Conservation (phyloP, 345 rosid species). For the Brassica carinata region DNA sequence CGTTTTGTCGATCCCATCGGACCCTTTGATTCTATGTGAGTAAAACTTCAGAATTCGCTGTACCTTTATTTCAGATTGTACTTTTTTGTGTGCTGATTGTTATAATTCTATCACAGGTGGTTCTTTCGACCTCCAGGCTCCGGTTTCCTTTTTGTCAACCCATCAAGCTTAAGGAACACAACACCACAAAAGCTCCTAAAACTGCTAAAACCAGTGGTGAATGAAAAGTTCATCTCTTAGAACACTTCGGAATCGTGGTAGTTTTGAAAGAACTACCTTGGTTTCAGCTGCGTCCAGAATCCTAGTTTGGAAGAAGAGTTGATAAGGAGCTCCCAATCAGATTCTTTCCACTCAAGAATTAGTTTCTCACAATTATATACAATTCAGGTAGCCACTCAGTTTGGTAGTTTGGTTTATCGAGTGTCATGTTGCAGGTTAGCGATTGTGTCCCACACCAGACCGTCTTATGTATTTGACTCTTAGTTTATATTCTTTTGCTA, state of each 20-base stretch:
- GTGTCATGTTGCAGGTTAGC: too few relatives aligned
- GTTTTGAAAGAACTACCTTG: too few relatives aligned
- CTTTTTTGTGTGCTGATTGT: constrained; percentile 36
- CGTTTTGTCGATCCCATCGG: constrained; percentile 47
- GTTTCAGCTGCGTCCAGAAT: too few relatives aligned
- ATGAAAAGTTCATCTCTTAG: background rate
- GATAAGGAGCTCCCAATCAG: too few relatives aligned
- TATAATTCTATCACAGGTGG: constrained; percentile 45
- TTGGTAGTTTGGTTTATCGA: too few relatives aligned
- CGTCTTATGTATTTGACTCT: too few relatives aligned
- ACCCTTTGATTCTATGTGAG: constrained; percentile 72
- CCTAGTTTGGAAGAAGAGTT: too few relatives aligned
- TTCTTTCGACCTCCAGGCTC: constrained; percentile 48
- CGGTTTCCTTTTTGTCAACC: constrained; percentile 40
- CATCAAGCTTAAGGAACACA: constrained; percentile 14
- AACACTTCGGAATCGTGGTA: background rate
- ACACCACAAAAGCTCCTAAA: constrained; percentile 13
- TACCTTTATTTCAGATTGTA: background rate
- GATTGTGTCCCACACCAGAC: too few relatives aligned
- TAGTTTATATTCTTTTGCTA: too few relatives aligned
- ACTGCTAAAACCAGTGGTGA: constrained; percentile 2
- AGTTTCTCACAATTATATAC: too few relatives aligned
- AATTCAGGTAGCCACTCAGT: too few relatives aligned
- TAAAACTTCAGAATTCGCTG: background rate
- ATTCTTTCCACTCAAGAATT: too few relatives aligned